A percentile compares a stretch with the other conserved stretches of the same genome.
Conservation (phyloP, 164 flowering plant genomes). For the Cinnamomum chago region DNA sequence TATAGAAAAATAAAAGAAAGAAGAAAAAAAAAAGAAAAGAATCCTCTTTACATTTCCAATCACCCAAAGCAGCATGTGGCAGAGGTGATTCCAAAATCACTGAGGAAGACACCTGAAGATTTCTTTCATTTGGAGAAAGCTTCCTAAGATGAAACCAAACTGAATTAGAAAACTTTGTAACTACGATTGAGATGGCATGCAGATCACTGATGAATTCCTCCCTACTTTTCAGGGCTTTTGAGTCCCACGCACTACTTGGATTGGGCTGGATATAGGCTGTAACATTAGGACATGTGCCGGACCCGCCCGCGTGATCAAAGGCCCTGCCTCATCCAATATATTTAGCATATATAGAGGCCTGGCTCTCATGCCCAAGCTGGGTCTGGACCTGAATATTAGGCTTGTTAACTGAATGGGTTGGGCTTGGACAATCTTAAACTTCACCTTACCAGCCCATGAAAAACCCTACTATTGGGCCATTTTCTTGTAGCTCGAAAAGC, state of each 20-base stretch:
- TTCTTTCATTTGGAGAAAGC: slow-evolving; percentile 32
- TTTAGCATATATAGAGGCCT: too few relatives aligned
- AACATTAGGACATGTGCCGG: too few relatives aligned
- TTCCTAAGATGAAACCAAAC: slow-evolving; percentile 8
- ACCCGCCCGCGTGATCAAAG: too few relatives aligned
- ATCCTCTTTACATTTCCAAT: slow-evolving; percentile 22
- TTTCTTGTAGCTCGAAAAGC: slow-evolving; percentile 17
- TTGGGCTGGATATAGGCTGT: too few relatives aligned
- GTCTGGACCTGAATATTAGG: too few relatives aligned
- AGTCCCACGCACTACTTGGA: too few relatives aligned
- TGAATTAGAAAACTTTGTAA: slow-evolving; percentile 17
- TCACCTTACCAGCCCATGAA: too few relatives aligned
- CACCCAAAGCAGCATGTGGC: slow-evolving; percentile 17
- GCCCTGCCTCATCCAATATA: too few relatives aligned
- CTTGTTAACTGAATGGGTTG: too few relatives aligned
- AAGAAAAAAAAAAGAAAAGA: slow-evolving; percentile 17
- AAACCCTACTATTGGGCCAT: neutral
- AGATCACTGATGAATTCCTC: slow-evolving; percentile 13
- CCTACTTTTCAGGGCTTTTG: neutral
- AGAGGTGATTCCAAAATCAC: slow-evolving; percentile 19
- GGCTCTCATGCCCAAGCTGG: too few relatives aligned
- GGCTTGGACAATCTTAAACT: too few relatives aligned
- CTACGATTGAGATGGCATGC: slow-evolving; percentile 12
- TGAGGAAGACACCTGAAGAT: slow-evolving; percentile 42
- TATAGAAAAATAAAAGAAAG: slow-evolving; percentile 6